Evolutionary conservation across 495 filamentous ascomycete genomes (phyloP), one percentile per base, ranked within the genome.

Genomic region (Lophiostoma macrostomum): DNA sequence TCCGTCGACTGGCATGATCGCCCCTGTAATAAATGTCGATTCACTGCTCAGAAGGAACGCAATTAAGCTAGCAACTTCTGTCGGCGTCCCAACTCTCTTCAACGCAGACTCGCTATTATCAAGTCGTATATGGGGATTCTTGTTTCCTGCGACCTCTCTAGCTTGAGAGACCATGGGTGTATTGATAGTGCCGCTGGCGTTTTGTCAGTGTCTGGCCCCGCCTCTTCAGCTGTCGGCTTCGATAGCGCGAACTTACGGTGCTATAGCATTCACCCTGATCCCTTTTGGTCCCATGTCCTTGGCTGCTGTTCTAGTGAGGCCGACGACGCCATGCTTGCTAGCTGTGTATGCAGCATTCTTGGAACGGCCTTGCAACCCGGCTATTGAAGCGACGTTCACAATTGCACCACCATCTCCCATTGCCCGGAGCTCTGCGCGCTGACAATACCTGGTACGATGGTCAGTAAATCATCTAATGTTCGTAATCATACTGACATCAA

Each of bases 1-100:
- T 0, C 66, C 66, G 54, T 69, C 66, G 29, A 67, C 40, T 1
- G 18, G 8, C 34, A 63, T 52, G 0, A 56, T 41, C 1, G 61
- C 42, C 1, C 66, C 66, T 18, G 53, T 51, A 18, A 57, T 57
- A 24, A 51, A 57, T 19, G 35, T 30, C 4, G 53, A 49, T n/a
- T 57, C 43, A 12, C 51, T 47, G 18, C 53, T 51, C 5, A 57
- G 53, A 14, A 57, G 30, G 39, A 58, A 58, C 10, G 42, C 47
- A 5, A 58, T 41, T 18, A 58, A 36, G 19, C 28, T 40, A 16
- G 54, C 47, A 5, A 58, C 54, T 29, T 58, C 54, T 4, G 19
- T 14, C 18, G 54, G 54, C 47, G 51, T 23, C 8, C 54, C 54
- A 1, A 51, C 14, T n/a, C 54, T n/a, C 4, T 39, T 45, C 19